Base-by-base conservation (phyloP, 2,329 filamentous ascomycete species). In the Talaromyces sp. region DNA sequence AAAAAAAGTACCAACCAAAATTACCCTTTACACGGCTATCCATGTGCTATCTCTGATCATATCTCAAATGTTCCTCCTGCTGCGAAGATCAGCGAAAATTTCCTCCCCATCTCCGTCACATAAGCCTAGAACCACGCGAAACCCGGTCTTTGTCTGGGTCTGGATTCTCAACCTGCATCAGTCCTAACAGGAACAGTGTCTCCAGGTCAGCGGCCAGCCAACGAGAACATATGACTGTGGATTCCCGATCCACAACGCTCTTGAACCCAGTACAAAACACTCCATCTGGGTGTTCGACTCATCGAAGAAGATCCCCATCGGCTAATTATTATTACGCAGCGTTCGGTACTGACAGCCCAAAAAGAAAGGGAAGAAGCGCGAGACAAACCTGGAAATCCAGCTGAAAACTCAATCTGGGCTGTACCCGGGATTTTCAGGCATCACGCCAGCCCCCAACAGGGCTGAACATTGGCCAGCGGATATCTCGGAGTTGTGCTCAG, bases 391-490 rank as follows among this genome's bases (percentile, higher is more conserved):
- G n/a, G 36, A 39, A 39, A 39, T 39, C 22, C 42, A 47, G 30
- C 24, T 9, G 42, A 47, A 54, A 56, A 59, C 47, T 49, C 43
- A 54, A 52, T 50, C 46, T 45, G 29, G n/a, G 17, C 37, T 40
- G 17, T 36, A 39, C 39, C 44, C 27, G 32, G 48, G 42, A 35
- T 48, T 52, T 51, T 33, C 37, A 49, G 40, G 32, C 52, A 47
- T 48, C 32, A 35, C 17, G 37, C 45, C 13, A 29, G 27, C 45
- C 32, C 27, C 51, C 24, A 47, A 39, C 52, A 55, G 47, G 48
- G 48, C 46, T 51, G 49, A 51, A 56, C 52, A 52, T 51, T 49
- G 42, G 52, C 36, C 22, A 33, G 46, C 54, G 52, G 54, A 49
- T 57, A 54, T 54, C 44, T 51, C 49, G 54, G 54, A 52, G 43